A percentile compares a stretch with the other conserved stretches of the same genome.
phyloP scores from a whole-genome alignment of 805 yeast genomes.

The Saturnispora gosingensis region DNA sequence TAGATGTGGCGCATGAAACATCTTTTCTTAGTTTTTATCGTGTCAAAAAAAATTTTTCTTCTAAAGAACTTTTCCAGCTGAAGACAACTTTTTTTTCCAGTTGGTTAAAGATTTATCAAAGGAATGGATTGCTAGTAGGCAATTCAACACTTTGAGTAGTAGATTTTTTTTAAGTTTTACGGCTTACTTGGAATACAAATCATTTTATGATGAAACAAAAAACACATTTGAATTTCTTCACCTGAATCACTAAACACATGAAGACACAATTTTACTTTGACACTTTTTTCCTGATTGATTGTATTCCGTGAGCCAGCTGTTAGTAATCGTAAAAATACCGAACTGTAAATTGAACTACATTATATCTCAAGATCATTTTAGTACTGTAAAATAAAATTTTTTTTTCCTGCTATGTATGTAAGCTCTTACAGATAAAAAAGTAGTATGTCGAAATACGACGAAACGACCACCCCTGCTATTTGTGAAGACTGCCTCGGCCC shows the following conservation, averaged over 20 bases:
- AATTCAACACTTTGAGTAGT: not conserved
- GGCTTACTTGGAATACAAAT: not conserved
- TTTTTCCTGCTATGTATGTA: not conserved
- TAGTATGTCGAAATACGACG: constrained; percentile 15
- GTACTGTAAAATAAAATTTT: not conserved
- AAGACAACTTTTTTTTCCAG: not conserved
- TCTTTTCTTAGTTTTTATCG: not conserved
- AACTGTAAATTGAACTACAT: not conserved
- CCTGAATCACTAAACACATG: constrained; percentile 4
- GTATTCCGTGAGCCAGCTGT: not conserved
- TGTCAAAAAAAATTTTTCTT: not conserved
- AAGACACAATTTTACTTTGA: constrained; percentile 5
- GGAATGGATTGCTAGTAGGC: not conserved
- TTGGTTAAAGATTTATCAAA: not conserved
- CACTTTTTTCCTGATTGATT: constrained; percentile 2
- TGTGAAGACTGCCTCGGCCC: constrained; percentile 70
- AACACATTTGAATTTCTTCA: constrained; percentile 5
- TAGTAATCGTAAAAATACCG: not conserved
- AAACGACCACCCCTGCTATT: constrained; percentile 41
- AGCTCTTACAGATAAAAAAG: not conserved
- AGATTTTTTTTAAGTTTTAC: not conserved
- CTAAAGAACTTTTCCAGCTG: not conserved
- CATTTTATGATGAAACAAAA: constrained; percentile 4
- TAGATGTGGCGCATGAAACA: not conserved
- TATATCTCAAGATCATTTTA: not conserved